Evolutionary conservation across 352 stramenopile species (phyloP).

Genomic region (Globisporangium middletonii): DNA sequence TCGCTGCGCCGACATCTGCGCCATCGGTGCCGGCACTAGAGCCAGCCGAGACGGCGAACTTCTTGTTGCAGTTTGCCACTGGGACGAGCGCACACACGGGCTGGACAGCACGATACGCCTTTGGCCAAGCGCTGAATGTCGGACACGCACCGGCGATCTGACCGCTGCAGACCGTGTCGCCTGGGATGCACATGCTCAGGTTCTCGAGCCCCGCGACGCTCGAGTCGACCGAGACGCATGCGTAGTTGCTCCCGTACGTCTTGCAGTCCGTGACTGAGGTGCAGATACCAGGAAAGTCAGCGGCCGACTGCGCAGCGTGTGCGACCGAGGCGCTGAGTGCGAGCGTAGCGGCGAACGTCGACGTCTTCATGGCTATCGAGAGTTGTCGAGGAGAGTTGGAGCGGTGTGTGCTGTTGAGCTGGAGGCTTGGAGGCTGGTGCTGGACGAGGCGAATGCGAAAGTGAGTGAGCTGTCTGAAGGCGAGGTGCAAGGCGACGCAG

Average conservation of each 20-base stretch:
- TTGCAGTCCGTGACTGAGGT: constrained; percentile 39
- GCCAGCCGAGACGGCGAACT: constrained; percentile 31
- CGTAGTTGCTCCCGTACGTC: constrained; percentile 49
- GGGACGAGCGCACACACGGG: constrained; percentile 64
- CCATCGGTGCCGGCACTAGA: constrained; percentile 11
- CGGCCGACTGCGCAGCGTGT: constrained; percentile 23
- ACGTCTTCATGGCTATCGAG: constrained; percentile 10
- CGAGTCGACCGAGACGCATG: constrained; percentile 67
- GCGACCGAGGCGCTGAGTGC: constrained; percentile 4
- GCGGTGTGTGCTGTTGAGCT: neutral
- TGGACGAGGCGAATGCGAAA: neutral
- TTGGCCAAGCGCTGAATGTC: constrained; percentile 69
- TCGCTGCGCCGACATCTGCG: constrained; percentile 15
- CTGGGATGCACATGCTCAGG: constrained; percentile 67
- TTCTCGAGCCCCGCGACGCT: constrained; percentile 45
- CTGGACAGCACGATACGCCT: constrained; percentile 60
- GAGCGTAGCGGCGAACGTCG: constrained; percentile 7
- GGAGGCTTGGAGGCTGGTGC: constrained; percentile 1
- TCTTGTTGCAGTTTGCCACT: constrained; percentile 56
- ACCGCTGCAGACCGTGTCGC: constrained; percentile 46
- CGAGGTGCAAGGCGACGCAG: too few relatives aligned
- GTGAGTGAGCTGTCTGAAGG: neutral
- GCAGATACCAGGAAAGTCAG: constrained; percentile 50
- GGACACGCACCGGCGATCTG: constrained; percentile 55
- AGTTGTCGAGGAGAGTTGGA: neutral